Percentiles rank a stretch among this genome's conserved stretches.
Evolutionary conservation across 129 eudicot species (phyloP).

Genomic region (Flaveria ramosissima): DNA sequence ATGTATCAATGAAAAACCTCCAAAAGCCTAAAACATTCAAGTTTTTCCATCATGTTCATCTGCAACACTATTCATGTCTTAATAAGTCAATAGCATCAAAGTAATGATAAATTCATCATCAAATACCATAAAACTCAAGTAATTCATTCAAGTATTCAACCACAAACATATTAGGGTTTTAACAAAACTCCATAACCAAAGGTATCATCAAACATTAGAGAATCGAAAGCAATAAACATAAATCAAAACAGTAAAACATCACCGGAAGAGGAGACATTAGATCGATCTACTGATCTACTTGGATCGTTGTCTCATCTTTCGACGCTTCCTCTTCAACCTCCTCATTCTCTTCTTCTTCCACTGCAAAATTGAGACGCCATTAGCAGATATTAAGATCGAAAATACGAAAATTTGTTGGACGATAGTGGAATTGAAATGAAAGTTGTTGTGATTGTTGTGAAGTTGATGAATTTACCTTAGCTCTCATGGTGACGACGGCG

Average conservation of each 20-base stretch:
- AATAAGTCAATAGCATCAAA: not conserved
- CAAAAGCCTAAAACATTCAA: not conserved
- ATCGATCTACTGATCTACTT: not conserved
- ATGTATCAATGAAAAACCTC: not conserved
- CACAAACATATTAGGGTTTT: not conserved
- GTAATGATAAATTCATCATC: not conserved
- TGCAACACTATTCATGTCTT: not conserved
- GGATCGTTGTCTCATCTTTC: conserved; percentile 50
- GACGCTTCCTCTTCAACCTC: conserved; percentile 64
- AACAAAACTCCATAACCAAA: not conserved
- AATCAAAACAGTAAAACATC: not conserved
- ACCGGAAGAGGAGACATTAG: not conserved
- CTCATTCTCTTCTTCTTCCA: conserved; percentile 70
- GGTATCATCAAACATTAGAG: not conserved
- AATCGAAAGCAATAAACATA: not conserved
- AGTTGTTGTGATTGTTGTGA: not conserved
- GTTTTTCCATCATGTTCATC: not conserved
- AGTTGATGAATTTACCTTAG: not conserved
- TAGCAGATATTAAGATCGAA: not conserved
- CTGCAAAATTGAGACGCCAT: conserved; percentile 18
- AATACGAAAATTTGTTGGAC: not conserved
- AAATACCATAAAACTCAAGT: not conserved
- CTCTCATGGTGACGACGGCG: not conserved
- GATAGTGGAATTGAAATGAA: not conserved
- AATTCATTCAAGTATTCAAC: not conserved